Base-by-base conservation (phyloP, 768 basidiomycete species). In the Termitomyces sp. region DNA sequence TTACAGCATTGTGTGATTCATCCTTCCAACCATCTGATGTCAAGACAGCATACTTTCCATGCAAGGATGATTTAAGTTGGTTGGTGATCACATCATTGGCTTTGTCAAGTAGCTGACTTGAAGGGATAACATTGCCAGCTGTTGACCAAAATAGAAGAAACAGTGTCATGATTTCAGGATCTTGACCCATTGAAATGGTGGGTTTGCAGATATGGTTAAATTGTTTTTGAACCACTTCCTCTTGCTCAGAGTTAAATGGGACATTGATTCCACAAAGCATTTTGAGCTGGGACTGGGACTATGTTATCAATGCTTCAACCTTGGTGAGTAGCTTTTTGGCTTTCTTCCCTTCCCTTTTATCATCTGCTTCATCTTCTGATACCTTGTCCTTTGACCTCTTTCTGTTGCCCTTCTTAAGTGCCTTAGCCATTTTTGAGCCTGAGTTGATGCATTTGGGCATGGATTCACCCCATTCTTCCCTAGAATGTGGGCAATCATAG, bases 131-230 rank as follows among this genome's bases (percentile, higher is more conserved):
- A 14, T 67, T 57, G 2, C 51, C 54, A 14, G 71, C 73, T 14
- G 65, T 66, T 0, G 70, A 68, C 2, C 63, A 65, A 57, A 72
- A 72, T 57, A 73, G 69, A 4, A 71, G 31, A 32, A 73, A 73
- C 8, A 73, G 69, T 1, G 57, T 66, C 34, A 70, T 65, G 11
- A 74, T 50, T 60, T 74, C 71, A 3, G 66, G 62, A 56, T 74
- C 40, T 71, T 46, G 29, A 57, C 14, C 55, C 48, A 49, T 29
- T 9, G 3, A 25, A 48, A 71, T 6, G 66, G 69, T 1, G 71
- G 57, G 45, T 73, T 73, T 46, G 72, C 70, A 0, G 69, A 74
- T 34, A 34, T 34, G 3, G 34, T 34, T n/a, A 8, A 34, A 34
- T 34, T 34, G 34, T 34, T 34, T 34, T 8, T 8, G 7, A 34